Percentiles rank a stretch among this genome's conserved stretches.
Evolutionary conservation across 139 green algal species (phyloP).

Genomic region (Chlamydomonas incerta): DNA sequence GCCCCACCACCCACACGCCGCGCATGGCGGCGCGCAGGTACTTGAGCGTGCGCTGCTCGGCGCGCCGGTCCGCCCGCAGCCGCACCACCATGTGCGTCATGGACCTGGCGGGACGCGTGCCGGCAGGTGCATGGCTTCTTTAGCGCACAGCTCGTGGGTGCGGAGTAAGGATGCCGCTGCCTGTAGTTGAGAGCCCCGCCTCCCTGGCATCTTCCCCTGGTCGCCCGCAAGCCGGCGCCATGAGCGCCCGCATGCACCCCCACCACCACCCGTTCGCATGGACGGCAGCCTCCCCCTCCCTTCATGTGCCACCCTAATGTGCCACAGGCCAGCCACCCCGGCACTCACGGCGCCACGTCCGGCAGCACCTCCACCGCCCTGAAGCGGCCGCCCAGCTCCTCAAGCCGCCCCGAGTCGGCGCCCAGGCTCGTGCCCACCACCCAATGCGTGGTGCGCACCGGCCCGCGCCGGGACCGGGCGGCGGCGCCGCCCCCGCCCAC

Average conservation of each 20-base stretch:
- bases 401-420: not conserved
- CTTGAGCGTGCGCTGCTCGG: conserved; percentile 18
- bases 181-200: no score
- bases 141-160: no score
- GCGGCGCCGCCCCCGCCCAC: not conserved
- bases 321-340: not conserved
- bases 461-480: not conserved
- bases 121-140: no score
- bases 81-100: conserved; percentile 32
- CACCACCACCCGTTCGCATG: no score
- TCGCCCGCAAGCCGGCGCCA: no score
- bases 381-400: not conserved
- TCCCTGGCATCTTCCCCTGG: no score
- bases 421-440: not conserved
- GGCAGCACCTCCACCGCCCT: conserved; percentile 5
- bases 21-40: conserved; percentile 7
- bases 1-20: conserved; percentile 28
- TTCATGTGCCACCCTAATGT: no score
- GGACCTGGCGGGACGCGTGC: not conserved
- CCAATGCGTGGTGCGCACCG: not conserved
- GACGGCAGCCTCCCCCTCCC: no score
- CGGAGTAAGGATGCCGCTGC: no score
- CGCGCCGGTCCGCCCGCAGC: not conserved
- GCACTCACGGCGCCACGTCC: conserved; percentile 6
- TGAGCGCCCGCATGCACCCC: no score